phyloP scores from a whole-genome alignment of 2,329 filamentous ascomycete genomes.

The Coniella vitis region DNA sequence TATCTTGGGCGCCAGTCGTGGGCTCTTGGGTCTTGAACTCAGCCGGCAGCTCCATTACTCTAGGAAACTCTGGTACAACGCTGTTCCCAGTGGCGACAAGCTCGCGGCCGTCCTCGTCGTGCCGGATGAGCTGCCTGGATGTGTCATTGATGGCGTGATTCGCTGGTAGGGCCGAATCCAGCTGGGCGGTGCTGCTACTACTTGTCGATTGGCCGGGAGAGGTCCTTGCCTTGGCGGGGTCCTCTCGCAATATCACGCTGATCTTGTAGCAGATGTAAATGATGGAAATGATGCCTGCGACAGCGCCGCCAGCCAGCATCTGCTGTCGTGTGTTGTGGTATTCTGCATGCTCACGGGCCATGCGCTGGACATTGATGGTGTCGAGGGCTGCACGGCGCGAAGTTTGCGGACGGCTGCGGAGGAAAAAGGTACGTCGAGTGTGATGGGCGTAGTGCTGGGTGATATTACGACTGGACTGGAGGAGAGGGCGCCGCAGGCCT shows the following conservation, averaged over 20 bases:
- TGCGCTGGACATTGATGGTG: conserved; percentile 42
- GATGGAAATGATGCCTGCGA: conserved; percentile 43
- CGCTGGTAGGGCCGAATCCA: conserved; percentile 36
- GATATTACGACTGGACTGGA: not conserved
- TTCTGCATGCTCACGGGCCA: conserved; percentile 38
- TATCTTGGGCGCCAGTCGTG: not conserved
- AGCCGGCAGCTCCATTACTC: conserved; percentile 57
- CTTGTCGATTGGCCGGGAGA: conserved; percentile 10
- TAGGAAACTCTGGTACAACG: conserved; percentile 73
- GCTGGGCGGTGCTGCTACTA: no score
- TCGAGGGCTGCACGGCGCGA: conserved; percentile 34
- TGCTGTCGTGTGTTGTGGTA: conserved; percentile 45
- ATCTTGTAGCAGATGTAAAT: conserved; percentile 47
- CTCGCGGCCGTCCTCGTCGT: conserved; percentile 63
- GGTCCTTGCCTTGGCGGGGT: conserved; percentile 1
- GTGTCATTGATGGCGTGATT: conserved; percentile 42
- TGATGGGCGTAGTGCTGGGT: conserved; percentile 12
- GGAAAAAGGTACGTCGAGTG: conserved; percentile 30
- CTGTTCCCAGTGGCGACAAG: conserved; percentile 75
- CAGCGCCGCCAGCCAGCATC: conserved; percentile 44
- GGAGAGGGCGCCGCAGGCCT: conserved; percentile 19
- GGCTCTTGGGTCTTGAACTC: conserved; percentile 22
- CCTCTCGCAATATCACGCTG: conserved; percentile 29
- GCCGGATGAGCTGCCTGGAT: conserved; percentile 52
- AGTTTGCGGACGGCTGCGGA: conserved; percentile 16